Conservation (phyloP, 2,329 filamentous ascomycete genomes). For the Beauveria sp. region DNA sequence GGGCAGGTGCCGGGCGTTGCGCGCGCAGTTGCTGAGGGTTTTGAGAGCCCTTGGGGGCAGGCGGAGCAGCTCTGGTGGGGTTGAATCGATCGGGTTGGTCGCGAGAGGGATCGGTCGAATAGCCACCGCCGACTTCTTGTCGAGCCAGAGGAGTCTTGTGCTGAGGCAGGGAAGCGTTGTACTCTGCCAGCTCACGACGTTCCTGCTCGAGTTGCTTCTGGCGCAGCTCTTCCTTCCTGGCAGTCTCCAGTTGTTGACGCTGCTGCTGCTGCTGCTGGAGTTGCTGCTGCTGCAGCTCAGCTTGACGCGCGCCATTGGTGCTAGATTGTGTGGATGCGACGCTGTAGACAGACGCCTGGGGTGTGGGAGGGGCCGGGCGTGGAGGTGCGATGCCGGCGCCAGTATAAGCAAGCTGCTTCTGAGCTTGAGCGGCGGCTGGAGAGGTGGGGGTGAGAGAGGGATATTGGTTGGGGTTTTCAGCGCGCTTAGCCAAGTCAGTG, state of each 20-base stretch:
- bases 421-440: slow-evolving; percentile 45
- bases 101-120: slow-evolving; percentile 23
- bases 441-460: slow-evolving; percentile 62
- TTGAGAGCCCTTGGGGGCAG: slow-evolving; percentile 57
- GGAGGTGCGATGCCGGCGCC: slow-evolving; percentile 60
- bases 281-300: slow-evolving; percentile 28
- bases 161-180: slow-evolving; percentile 84
- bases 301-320: slow-evolving; percentile 35
- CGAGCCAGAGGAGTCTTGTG: slow-evolving; percentile 73
- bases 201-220: slow-evolving; percentile 54
- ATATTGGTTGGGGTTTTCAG: slow-evolving; percentile 63
- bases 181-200: slow-evolving; percentile 73
- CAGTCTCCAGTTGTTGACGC: slow-evolving; percentile 48
- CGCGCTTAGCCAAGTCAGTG: slow-evolving; percentile 71
- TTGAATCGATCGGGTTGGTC: slow-evolving; percentile 64
- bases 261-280: slow-evolving; percentile 49
- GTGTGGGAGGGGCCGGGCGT: slow-evolving; percentile 49
- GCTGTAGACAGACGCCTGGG: slow-evolving; percentile 37
- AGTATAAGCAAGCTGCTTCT: slow-evolving; percentile 56
- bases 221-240: slow-evolving; percentile 48
- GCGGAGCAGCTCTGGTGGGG: slow-evolving; percentile 75
- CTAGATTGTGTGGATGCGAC: slow-evolving; percentile 29
- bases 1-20: slow-evolving; percentile 75
- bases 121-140: slow-evolving; percentile 69
- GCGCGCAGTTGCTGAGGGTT: slow-evolving; percentile 53